Evolutionary conservation across 2,329 filamentous ascomycete species (phyloP).

Genomic region (Ceratocystis eucalypticola): DNA sequence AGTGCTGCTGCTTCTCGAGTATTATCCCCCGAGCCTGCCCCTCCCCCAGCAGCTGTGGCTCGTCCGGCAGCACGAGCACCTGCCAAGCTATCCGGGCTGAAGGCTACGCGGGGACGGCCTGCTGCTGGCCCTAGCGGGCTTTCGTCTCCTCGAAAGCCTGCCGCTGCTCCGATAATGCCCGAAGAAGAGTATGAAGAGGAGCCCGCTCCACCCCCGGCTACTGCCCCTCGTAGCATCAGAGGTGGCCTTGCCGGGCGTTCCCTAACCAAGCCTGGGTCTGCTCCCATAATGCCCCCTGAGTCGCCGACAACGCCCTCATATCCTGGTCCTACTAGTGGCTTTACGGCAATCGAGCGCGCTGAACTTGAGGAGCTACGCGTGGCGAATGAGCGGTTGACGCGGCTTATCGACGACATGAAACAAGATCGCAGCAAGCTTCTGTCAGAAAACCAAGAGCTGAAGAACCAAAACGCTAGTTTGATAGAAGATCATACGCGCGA

Average conservation of each 20-base stretch:
- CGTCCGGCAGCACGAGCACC: constrained; percentile 42
- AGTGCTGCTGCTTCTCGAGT: constrained; percentile 27
- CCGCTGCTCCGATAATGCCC: constrained; percentile 35
- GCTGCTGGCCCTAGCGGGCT: constrained; percentile 36
- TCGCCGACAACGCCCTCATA: constrained; percentile 40
- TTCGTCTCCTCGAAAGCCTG: constrained; percentile 41
- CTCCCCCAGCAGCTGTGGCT: constrained; percentile 33
- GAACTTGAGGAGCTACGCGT: constrained; percentile 79
- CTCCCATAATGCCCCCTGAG: constrained; percentile 37
- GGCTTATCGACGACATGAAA: constrained; percentile 65
- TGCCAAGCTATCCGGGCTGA: constrained; percentile 45
- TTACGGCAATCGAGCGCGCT: constrained; percentile 71
- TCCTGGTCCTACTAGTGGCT: constrained; percentile 34
- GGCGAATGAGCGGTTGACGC: constrained; percentile 65
- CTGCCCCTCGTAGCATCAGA: constrained; percentile 52
- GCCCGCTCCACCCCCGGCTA: constrained; percentile 40
- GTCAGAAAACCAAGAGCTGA: constrained; percentile 83
- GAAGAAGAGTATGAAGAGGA: constrained; percentile 42
- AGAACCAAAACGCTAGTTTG: constrained; percentile 89
- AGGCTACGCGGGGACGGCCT: constrained; percentile 46
- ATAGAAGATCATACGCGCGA: constrained; percentile 97
- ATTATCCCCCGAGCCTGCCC: constrained; percentile 24
- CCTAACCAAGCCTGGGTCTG: constrained; percentile 56
- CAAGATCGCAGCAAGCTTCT: constrained; percentile 68
- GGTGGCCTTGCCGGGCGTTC: constrained; percentile 79